phyloP scores from a whole-genome alignment of 225 moss, liverwort and hornwort species.

The Sphagnum contortum region DNA sequence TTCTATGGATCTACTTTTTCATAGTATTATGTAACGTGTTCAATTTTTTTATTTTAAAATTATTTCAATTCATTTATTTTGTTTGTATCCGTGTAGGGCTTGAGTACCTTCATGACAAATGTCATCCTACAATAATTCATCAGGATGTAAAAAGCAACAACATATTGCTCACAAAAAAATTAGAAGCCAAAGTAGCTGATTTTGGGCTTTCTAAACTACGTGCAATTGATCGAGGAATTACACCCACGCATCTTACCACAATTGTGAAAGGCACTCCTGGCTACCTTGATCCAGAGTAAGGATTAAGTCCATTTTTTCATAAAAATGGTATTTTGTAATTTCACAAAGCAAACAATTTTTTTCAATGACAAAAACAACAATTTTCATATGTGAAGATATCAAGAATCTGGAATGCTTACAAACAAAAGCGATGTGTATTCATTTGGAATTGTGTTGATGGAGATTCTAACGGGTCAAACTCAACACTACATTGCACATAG shows the following conservation, averaged over 20 bases:
- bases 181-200: constrained; percentile 46
- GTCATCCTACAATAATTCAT: constrained; percentile 41
- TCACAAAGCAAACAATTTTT: neutral
- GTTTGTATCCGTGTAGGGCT: constrained; percentile 24
- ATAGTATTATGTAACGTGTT: neutral
- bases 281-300: constrained; percentile 51
- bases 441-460: constrained; percentile 50
- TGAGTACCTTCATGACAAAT: constrained; percentile 47
- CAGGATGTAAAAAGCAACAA: constrained; percentile 50
- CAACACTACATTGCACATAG: constrained; percentile 3
- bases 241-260: constrained; percentile 21
- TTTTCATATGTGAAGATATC: constrained; percentile 21
- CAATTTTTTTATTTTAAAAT: neutral
- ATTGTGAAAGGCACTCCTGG: constrained; percentile 37
- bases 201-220: constrained; percentile 49
- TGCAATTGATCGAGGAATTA: constrained; percentile 6
- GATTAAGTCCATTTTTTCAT: no score
- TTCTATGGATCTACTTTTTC: neutral
- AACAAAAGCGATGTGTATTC: constrained; percentile 51
- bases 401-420: constrained; percentile 23
- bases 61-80: neutral
- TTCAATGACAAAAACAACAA: neutral
- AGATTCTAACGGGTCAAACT: constrained; percentile 24
- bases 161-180: constrained; percentile 41
- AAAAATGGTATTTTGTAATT: neutral